phyloP scores from a whole-genome alignment of 768 basidiomycete species.

The Suillus paluster region DNA sequence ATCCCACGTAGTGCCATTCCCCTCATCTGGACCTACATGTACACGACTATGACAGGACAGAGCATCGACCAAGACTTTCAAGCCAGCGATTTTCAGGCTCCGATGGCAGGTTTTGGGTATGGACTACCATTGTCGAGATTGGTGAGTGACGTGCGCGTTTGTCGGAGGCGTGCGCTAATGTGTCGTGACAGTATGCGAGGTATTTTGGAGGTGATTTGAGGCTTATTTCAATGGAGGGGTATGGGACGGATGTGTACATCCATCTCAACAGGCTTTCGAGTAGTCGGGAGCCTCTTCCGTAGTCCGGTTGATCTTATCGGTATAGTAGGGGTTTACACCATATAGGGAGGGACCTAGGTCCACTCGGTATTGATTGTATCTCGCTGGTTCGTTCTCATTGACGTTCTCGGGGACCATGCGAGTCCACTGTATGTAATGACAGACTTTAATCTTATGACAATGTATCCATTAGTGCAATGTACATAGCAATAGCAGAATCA shows the following conservation, averaged over 20 bases:
- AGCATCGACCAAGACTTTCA: conserved; percentile 79
- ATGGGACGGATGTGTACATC: conserved; percentile 93
- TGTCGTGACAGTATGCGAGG: conserved; percentile 71
- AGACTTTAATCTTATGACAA: too few relatives aligned
- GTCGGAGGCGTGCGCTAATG: conserved; percentile 2
- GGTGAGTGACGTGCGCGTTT: conserved; percentile 49
- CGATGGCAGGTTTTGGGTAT: conserved; percentile 97
- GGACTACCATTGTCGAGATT: conserved; percentile 90
- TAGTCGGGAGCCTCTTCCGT: conserved; percentile 78
- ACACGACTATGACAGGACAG: conserved; percentile 80
- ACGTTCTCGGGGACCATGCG: too few relatives aligned
- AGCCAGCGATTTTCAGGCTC: conserved; percentile 91
- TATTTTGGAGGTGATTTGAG: conserved; percentile 95
- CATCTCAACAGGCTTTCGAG: conserved; percentile 87
- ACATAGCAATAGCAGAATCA: too few relatives aligned
- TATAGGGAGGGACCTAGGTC: background rate
- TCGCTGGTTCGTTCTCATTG: background rate
- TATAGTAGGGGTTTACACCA: background rate
- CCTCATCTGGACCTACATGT: conserved; percentile 99
- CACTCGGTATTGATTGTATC: background rate
- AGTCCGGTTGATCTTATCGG: conserved; percentile 12
- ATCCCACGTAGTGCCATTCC: conserved; percentile 87
- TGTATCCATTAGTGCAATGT: too few relatives aligned
- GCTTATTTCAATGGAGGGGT: conserved; percentile 98
- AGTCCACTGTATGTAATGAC: too few relatives aligned